Evolutionary conservation across 805 yeast species (phyloP), one percentile per base, ranked within the genome.

Genomic region (Cyberlindnera petersonii): DNA sequence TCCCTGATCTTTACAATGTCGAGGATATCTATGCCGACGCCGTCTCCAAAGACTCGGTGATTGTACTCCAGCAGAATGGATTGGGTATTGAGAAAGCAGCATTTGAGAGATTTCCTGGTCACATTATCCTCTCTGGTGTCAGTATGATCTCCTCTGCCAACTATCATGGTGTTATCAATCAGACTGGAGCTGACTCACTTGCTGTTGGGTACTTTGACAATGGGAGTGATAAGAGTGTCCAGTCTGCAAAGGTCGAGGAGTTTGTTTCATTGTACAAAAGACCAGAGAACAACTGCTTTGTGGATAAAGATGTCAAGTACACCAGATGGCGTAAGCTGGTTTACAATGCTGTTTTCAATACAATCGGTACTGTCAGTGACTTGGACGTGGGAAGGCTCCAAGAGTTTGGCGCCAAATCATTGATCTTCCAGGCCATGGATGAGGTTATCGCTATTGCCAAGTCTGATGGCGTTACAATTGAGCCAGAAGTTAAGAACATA

Each of bases 271-370:
- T 78, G 15, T 79, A 77, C 58, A 48, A 60, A 20, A 69, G 69
- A 36, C 70, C 64, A 6, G 53, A 62, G 33, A 76, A 76, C 47
- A 44, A 55, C 2, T 62, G 69, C 46, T 49, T 48, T 13, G 66
- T 66, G 40, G 69, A 63, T 38, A 65, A 66, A 8, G 67, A 75
- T 48, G 74, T 72, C 31, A 69, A 69, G 55, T 66, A 56, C 56
- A 65, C 73, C 27, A 66, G 94, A 48, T 81, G 85, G 77, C 63
- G 69, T 40, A 84, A 84, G 56, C 67, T 84, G 45, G 69, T 84
- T 11, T 83, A 82, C 63, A 84, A 83, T 56, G 79, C 85, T 16
- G 64, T 81, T 1, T 65, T 78, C 54, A 84, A 84, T 61, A 71
- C 88, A 6, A 61, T 74, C 5, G 69, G 82, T 43, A 76, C 86